Percentiles rank a stretch among this genome's conserved stretches.
Conservation (phyloP, 371 early-diverging fungal genomes). For the Mucor irregularis region DNA sequence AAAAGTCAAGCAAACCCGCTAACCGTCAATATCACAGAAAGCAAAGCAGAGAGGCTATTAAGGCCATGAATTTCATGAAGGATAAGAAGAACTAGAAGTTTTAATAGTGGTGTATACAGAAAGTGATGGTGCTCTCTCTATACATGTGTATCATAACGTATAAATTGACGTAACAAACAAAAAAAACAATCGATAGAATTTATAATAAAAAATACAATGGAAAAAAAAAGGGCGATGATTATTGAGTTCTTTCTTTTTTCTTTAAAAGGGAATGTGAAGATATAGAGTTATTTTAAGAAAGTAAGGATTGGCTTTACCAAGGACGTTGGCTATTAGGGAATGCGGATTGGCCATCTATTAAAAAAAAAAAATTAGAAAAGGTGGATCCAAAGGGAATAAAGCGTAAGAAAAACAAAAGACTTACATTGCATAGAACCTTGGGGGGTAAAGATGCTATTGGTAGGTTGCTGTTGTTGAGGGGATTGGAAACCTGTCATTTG, state of each 20-base stretch:
- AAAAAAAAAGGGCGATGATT: background rate
- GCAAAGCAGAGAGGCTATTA: slow-evolving; percentile 67
- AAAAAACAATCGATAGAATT: background rate
- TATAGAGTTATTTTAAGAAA: background rate
- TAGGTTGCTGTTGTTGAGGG: background rate
- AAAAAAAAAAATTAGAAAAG: background rate
- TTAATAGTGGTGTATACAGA: background rate
- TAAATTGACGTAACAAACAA: slow-evolving; percentile 6
- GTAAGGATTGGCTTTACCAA: slow-evolving; percentile 9
- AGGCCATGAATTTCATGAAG: slow-evolving; percentile 77
- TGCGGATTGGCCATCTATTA: slow-evolving; percentile 25
- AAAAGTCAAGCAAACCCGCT: slow-evolving; percentile 46
- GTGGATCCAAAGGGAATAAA: too few relatives aligned
- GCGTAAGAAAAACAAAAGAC: background rate
- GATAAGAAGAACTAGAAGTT: slow-evolving; percentile 66
- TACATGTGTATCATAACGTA: too few relatives aligned
- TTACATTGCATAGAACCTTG: slow-evolving; percentile 38
- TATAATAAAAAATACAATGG: slow-evolving; percentile 4
- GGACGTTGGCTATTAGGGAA: slow-evolving; percentile 23
- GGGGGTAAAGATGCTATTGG: slow-evolving; percentile 31
- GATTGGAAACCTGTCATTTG: slow-evolving; percentile 21
- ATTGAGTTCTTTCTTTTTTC: background rate
- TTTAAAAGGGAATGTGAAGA: background rate
- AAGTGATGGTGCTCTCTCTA: too few relatives aligned
- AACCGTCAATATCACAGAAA: slow-evolving; percentile 68